A percentile compares a stretch with the other conserved stretches of the same genome.
These are phyloP conservation scores for Pythium volutum DNA, from an alignment of 352 stramenopile species.

Conservation along the genomic window DNA sequence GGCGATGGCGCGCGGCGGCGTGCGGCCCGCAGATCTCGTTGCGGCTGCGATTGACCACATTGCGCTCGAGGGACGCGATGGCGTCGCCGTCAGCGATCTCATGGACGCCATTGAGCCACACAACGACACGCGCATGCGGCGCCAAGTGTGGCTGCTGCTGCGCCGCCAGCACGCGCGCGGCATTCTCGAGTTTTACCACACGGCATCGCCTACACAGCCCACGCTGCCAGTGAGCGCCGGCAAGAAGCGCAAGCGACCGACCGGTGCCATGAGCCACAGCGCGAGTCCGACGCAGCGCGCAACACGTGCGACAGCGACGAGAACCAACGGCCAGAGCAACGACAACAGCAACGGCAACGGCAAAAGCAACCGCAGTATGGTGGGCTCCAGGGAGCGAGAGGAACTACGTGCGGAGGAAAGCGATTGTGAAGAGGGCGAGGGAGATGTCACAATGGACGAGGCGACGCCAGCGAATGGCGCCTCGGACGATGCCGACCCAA, in stretches of 20 bases:
- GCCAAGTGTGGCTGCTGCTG: slow-evolving; percentile 54
- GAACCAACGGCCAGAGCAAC: background rate
- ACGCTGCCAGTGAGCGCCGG: slow-evolving; percentile 2
- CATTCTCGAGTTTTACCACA: slow-evolving; percentile 56
- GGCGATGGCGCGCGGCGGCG: slow-evolving; percentile 1
- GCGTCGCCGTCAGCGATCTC: slow-evolving; percentile 37
- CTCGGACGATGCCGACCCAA: background rate
- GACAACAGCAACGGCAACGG: background rate
- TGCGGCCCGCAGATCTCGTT: slow-evolving; percentile 43
- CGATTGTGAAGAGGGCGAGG: background rate
- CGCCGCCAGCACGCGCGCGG: slow-evolving; percentile 39
- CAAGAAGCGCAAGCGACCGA: slow-evolving; percentile 63
- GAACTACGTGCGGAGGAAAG: background rate
- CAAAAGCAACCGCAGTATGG: background rate
- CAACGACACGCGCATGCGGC: slow-evolving; percentile 39
- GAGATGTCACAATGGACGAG: background rate
- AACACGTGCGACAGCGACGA: background rate
- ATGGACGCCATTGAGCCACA: slow-evolving; percentile 42
- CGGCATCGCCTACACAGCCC: background rate
- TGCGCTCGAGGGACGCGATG: slow-evolving; percentile 48
- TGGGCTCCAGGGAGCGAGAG: background rate
- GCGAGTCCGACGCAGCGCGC: slow-evolving; percentile 5
- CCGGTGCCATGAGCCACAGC: background rate
- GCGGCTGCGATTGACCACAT: slow-evolving; percentile 63
- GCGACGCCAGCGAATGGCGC: background rate